Base-by-base conservation (phyloP, 331 rosid species). In the Telfairia occidentalis region DNA sequence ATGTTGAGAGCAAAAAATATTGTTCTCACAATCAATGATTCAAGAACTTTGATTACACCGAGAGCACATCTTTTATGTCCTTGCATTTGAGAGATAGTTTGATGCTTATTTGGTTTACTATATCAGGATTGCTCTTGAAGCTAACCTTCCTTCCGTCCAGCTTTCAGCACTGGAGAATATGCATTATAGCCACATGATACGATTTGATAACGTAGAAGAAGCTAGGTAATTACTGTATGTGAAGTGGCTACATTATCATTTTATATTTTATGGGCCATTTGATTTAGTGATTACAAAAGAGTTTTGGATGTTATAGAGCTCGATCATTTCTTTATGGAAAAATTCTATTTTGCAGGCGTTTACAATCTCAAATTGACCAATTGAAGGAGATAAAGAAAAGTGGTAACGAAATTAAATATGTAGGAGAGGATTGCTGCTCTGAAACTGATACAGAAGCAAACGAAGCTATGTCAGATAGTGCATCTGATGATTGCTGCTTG, bases 161-260 rank as follows among this genome's bases (percentile, higher is more conserved):
- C 96, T 90, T 80, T 77, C 82, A 49, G 98, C 96, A 23, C 87
- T 94, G 77, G 96, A 94, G 82, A 91, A 91, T 75, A 94, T 94
- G 98, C 97, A 94, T 71, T 91, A 94, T 76, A 85, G 86, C 87
- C 85, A 91, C 78, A 83, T 91, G 96, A 88, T 89, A 70, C 84
- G 98, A 82, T 89, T 91, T 85, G 92, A 89, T 75, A 74, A 91
- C 76, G 87, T 83, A 72, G 84, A 82, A 23, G 90, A 89, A 86
- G 87, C 96, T 78, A 84, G 97, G 98, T 91, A 91, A 83, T 58
- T 49, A 50, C 34, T 73, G 5, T 52, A 21, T 21, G 46, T n/a
- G 18, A 73, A 49, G 34, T 50, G 23, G 18, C 7, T 30, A 37
- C 63, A 52, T 29, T 9, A 32, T 50, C 18, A 37, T 35, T 24